Evolutionary conservation across 139 green algal genomes (phyloP).

Genomic region (Chlamydomonas asymmetrica): DNA sequence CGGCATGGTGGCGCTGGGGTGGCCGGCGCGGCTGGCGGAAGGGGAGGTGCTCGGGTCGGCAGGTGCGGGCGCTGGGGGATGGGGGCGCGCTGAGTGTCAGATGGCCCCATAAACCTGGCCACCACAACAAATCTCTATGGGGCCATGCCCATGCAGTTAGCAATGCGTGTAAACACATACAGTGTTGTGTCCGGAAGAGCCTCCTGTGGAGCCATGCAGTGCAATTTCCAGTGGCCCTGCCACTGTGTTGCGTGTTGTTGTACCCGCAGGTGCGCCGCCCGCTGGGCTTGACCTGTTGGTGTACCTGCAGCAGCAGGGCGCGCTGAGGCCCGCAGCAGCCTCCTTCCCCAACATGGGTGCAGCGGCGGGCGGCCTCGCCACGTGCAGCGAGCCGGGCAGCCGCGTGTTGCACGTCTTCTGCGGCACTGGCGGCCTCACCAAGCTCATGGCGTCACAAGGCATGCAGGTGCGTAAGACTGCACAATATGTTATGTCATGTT

Average conservation of each 20-base stretch:
- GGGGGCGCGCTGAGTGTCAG: too few relatives aligned
- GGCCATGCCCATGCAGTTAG: too few relatives aligned
- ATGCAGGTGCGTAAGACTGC: too few relatives aligned
- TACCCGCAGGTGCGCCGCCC: constrained; percentile 47
- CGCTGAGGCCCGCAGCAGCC: constrained; percentile 35
- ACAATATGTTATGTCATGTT: too few relatives aligned
- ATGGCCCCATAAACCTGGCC: too few relatives aligned
- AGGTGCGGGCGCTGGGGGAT: background rate
- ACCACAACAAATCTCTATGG: too few relatives aligned
- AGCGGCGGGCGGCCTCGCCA: constrained; percentile 38
- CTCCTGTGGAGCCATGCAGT: too few relatives aligned
- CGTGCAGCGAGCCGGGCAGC: constrained; percentile 19
- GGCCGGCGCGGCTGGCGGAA: constrained; percentile 31
- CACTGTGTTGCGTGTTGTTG: too few relatives aligned
- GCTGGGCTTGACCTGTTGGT: constrained; percentile 71
- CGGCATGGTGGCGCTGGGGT: constrained; percentile 38
- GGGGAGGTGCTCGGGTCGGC: constrained; percentile 21
- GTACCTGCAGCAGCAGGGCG: constrained; percentile 42
- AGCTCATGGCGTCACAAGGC: constrained; percentile 71
- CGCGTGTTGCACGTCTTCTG: constrained; percentile 66
- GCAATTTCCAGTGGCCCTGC: too few relatives aligned
- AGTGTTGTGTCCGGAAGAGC: too few relatives aligned
- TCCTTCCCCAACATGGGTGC: constrained; percentile 56
- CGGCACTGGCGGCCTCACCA: constrained; percentile 63
- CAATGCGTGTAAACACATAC: too few relatives aligned